Evolutionary conservation across 306 rosid genomes (phyloP).

Genomic region (Boehmeria nivea): DNA sequence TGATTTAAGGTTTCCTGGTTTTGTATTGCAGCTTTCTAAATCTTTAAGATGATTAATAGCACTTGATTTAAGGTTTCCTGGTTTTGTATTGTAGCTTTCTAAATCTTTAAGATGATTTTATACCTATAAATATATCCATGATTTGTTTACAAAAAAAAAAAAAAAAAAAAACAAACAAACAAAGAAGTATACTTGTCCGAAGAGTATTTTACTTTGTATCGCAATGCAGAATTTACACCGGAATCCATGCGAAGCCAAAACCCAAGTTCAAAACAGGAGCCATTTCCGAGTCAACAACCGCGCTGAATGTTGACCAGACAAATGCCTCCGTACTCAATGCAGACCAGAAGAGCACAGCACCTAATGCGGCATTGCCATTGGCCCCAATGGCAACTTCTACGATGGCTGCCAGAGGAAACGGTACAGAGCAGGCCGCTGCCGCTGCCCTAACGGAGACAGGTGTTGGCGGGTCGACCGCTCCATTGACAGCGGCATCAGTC

Average conservation of each 20-base stretch:
- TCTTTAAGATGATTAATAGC: too few relatives aligned
- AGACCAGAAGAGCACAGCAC: conserved; percentile 49
- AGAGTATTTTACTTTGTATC: too few relatives aligned
- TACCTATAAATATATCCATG: too few relatives aligned
- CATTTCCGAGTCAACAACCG: conserved; percentile 87
- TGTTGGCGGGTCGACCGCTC: conserved; percentile 32
- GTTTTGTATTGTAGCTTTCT: too few relatives aligned
- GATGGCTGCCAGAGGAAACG: conserved; percentile 53
- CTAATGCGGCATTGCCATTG: conserved; percentile 42
- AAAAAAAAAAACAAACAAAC: too few relatives aligned
- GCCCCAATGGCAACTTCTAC: conserved; percentile 24
- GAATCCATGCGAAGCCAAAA: conserved; percentile 93
- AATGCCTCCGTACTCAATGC: conserved; percentile 47
- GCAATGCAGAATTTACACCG: conserved; percentile 71
- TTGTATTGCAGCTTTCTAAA: too few relatives aligned
- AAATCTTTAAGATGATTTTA: too few relatives aligned
- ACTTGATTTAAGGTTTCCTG: too few relatives aligned
- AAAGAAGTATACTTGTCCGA: too few relatives aligned
- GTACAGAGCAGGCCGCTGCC: conserved; percentile 42
- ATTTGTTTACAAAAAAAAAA: too few relatives aligned
- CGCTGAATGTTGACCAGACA: conserved; percentile 77
- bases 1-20: too few relatives aligned
- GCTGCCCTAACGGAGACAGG: conserved; percentile 25
- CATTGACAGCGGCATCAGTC: conserved; percentile 24
- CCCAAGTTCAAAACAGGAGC: conserved; percentile 86